Base-by-base conservation (phyloP, 2,329 filamentous ascomycete genomes). In the Aspergillus sp. region DNA sequence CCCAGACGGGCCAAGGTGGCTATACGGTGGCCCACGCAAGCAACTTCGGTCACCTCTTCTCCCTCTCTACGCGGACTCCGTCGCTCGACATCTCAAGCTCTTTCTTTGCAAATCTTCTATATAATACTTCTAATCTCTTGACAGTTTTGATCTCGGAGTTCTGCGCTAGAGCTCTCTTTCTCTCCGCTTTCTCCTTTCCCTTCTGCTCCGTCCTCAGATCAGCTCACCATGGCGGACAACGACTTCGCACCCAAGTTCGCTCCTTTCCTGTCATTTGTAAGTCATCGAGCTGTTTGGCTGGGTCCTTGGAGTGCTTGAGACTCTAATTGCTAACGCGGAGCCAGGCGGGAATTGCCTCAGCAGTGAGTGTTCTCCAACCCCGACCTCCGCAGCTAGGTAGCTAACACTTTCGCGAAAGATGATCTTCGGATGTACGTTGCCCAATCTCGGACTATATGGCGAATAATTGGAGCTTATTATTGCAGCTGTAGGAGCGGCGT, bases 181-280 rank as follows among this genome's bases (percentile, higher is more conserved):
- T 57, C 34, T 48, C 46, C 28, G 25, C 46, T 54, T 57, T 43
- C 46, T 25, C 19, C 43, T 22, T 47, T 43, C 25, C 7, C 46
- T 45, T n/a, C 45, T 49, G 31, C 45, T 25, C 34, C 58, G 34
- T 41, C 11, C 31, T 38, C 43, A 43, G 11, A 50, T 31, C 52
- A 47, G 49, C 30, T 68, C 71, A 79, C 61, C 63, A 80, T 81
- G 78, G 73, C 75, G 52, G 77, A 78, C 63, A 84, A 80, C 64
- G 83, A 85, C 63, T 76, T 82, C 64, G 78, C 86, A 60, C 87
- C 87, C 67, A 85, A 85, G 76, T 89, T 89, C 72, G 87, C 87
- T 71, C 86, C 87, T 52, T 89, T 89, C 80, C 83, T 89, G 72
- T 87, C 87, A 76, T 89, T 89, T 84, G 85, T 87, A 79, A 76